These are phyloP conservation scores for Sphaerulina musiva DNA, from an alignment of 2,329 filamentous ascomycete species.

Conservation along the genomic window DNA sequence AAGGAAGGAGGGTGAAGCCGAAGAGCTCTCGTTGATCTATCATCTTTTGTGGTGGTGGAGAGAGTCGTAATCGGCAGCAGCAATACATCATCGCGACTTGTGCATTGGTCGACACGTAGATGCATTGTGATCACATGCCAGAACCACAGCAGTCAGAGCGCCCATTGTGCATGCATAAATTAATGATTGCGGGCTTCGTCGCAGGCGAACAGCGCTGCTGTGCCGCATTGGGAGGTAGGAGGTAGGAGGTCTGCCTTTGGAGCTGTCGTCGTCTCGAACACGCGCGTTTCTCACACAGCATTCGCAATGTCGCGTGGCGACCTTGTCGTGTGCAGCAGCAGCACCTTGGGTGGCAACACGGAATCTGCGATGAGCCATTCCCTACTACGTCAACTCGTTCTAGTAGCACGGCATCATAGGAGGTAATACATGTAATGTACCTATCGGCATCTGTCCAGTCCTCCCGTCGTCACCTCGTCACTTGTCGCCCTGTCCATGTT, in stretches of 20 bases:
- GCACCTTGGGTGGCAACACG: neutral
- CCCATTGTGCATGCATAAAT: constrained; percentile 1
- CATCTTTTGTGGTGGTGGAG: too few species aligned
- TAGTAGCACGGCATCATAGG: neutral
- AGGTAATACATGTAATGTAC: too few species aligned
- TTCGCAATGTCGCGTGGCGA: constrained; percentile 10
- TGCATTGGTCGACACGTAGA: constrained; percentile 2
- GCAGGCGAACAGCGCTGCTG: constrained; percentile 2
- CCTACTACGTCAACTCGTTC: neutral
- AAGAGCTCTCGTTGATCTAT: neutral
- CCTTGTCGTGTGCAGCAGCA: neutral
- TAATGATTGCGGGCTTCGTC: neutral
- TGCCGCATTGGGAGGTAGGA: constrained; percentile 3
- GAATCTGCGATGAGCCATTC: neutral
- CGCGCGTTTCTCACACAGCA: constrained; percentile 11
- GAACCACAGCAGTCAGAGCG: constrained; percentile 5
- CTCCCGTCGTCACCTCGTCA: too few species aligned
- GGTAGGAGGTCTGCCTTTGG: constrained; percentile 1
- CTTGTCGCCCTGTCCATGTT: neutral
- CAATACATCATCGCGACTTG: neutral
- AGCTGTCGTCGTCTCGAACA: neutral
- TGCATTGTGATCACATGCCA: neutral
- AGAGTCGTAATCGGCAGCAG: neutral
- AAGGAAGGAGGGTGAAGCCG: neutral
- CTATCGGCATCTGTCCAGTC: neutral